A percentile compares a stretch with the other conserved stretches of the same genome.
Conservation (phyloP, 306 rosid genomes). For the apple (Malus domestica) region ASM211411v1 NC_041803.1:52826501-52827000, state of each 20-base stretch:
- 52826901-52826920: constrained; percentile 64
- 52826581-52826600: not conserved
- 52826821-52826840: constrained; percentile 18
- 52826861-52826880: constrained; percentile 66
- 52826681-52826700: not conserved
- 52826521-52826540: not conserved
- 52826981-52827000: not conserved
- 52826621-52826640: not conserved
- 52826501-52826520: not conserved
- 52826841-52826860: constrained; percentile 96
- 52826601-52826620: not conserved
- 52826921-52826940: constrained; percentile 8
- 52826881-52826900: constrained; percentile 74
- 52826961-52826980: not conserved
- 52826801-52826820: not conserved
- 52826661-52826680: not conserved
- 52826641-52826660: not conserved
- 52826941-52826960: not conserved
- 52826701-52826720: not conserved
- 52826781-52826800: not conserved
- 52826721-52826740: not conserved
- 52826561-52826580: not conserved
- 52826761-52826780: not conserved
- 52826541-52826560: not conserved
- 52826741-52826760: not conserved